Percentiles rank a stretch among this genome's conserved stretches.
Evolutionary conservation across 306 rosid species (phyloP).

Genomic region (apple (Malus domestica)): DNA sequence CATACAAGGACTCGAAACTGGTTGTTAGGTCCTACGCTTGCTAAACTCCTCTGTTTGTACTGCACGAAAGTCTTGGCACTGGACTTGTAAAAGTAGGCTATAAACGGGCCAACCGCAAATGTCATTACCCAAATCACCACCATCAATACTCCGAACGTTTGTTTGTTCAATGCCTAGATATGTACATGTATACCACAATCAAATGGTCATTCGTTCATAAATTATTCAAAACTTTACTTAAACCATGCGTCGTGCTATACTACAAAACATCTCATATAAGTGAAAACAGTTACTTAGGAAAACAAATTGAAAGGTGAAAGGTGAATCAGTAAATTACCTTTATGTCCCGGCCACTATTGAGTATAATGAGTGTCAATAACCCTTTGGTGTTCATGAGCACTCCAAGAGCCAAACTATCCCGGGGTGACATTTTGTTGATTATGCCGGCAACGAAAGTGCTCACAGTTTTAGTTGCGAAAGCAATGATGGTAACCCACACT

Average conservation of each 20-base stretch:
- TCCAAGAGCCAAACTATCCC: slow-evolving; percentile 27
- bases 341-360: slow-evolving; percentile 14
- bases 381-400: slow-evolving; percentile 36
- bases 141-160: slow-evolving; percentile 15
- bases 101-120: slow-evolving; percentile 20
- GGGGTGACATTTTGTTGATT: slow-evolving; percentile 14
- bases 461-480: slow-evolving; percentile 4
- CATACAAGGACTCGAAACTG: slow-evolving; percentile 28
- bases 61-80: not conserved
- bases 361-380: slow-evolving; percentile 21
- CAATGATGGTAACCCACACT: not conserved
- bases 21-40: slow-evolving; percentile 10
- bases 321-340: slow-evolving; percentile 8
- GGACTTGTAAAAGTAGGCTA: slow-evolving; percentile 13
- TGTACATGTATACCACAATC: not conserved
- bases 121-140: slow-evolving; percentile 23
- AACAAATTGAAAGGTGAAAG: too few relatives aligned
- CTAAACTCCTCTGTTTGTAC: slow-evolving; percentile 10
- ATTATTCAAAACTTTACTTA: too few relatives aligned
- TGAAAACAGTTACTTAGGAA: too few relatives aligned
- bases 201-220: not conserved
- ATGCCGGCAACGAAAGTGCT: slow-evolving; percentile 19
- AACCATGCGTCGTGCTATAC: too few relatives aligned
- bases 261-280: too few relatives aligned
- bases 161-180: slow-evolving; percentile 21